Base-by-base conservation (phyloP, 768 basidiomycete species). In the Podaxis pistillaris region DNA sequence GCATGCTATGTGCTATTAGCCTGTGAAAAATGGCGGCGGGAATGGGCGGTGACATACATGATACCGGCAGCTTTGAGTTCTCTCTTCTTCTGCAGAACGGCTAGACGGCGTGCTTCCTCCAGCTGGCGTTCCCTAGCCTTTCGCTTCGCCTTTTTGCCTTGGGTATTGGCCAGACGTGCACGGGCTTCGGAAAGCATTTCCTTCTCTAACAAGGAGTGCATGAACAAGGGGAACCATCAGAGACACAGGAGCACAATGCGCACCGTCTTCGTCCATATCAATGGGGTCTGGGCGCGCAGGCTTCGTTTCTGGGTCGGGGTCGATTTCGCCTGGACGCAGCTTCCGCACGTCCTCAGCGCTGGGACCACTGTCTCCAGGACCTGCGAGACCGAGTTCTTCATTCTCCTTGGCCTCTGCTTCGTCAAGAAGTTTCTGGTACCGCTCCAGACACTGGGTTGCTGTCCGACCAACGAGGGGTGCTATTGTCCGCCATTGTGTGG, bases 111-210 rank as follows among this genome's bases (percentile, higher is more conserved):
- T 1, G 97, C 97, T 72, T 99, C 97, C 72, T 99, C 97, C 40
- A 99, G 78, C 70, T 98, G 96, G 63, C 96, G 90, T 71, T 99
- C 97, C 50, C 97, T 86, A 4, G 96, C 97, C 76, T 98, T 99
- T 68, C 97, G 90, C 75, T 99, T 99, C 2, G 97, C 97, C 75
- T 99, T 99, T 76, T 99, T 99, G 38, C 97, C 97, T 75, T 99
- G 97, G 0, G 97, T 99, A 73, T 99, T 99, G 55, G 97, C 97
- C 38, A 99, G 82, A 77, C 97, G 89, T 5, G 97, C 97, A 67
- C 97, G 89, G 30, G 97, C 97, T 75, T 99, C 97, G 1, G 97
- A 98, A 69, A 99, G 78, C 97, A 99, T 98, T 75, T 98, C 97
- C 87, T 98, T 98, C 76, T 98, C 95, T 94, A 68, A 26, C 19